Conservation (phyloP, 2,329 filamentous ascomycete genomes). For the Calonectria leucothoes region DNA sequence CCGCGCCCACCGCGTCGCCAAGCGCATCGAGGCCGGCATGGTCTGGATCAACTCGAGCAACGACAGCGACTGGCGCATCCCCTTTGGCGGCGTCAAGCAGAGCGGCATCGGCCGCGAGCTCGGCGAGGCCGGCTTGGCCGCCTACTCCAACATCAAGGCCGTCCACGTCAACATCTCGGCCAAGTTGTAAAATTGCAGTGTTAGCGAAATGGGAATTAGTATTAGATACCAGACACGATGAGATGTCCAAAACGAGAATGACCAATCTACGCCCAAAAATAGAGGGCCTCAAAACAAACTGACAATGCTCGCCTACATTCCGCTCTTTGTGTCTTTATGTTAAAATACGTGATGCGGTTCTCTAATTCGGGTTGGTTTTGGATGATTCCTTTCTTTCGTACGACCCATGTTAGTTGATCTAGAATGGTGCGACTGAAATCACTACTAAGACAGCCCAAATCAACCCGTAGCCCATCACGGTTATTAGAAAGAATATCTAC, state of each 20-base stretch:
- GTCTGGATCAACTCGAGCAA: constrained; percentile 64
- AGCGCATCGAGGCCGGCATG: constrained; percentile 70
- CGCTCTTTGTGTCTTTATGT: too few relatives aligned
- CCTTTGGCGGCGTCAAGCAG: constrained; percentile 61
- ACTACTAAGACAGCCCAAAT: neutral
- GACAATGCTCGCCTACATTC: too few relatives aligned
- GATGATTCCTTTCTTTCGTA: neutral
- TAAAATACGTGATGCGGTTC: neutral
- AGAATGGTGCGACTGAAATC: too few relatives aligned
- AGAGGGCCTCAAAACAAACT: neutral
- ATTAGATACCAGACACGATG: constrained; percentile 6
- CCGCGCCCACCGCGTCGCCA: constrained; percentile 59
- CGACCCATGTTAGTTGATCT: neutral
- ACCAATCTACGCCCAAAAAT: neutral
- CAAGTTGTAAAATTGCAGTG: constrained; percentile 21
- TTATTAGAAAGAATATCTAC: neutral
- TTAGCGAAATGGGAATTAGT: neutral
- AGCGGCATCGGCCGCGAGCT: constrained; percentile 60
- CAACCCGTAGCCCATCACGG: neutral
- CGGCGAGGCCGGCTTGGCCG: constrained; percentile 57
- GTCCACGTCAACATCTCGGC: constrained; percentile 57
- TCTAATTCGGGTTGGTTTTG: neutral
- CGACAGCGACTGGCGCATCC: constrained; percentile 56
- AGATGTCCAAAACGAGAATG: neutral
- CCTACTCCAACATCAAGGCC: constrained; percentile 58